Base-by-base conservation (phyloP, 2,329 filamentous ascomycete genomes). In the Aulographum hederae region DNA sequence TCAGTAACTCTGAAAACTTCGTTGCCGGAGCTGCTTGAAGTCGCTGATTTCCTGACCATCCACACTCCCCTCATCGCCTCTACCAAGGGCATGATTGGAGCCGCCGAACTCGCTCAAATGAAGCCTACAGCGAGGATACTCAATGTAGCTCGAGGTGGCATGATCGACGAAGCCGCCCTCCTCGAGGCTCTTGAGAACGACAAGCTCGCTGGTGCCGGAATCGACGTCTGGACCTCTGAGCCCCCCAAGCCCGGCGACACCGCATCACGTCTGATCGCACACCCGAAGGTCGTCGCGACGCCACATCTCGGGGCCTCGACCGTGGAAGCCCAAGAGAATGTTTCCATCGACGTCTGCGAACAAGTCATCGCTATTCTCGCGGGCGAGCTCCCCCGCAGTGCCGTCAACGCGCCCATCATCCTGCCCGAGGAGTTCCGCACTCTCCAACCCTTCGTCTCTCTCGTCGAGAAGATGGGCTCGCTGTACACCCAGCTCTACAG, bases 321-420 rank as follows among this genome's bases (percentile, higher is more conserved):
- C 0, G 65, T 78, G 20, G 80, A 89, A 60, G 80, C 80, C 0
- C 79, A 89, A 49, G 78, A 86, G 45, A 85, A 84, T 38, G 79
- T 85, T 3, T 79, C 75, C 2, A 67, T 85, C 38, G 80, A 86
- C 42, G 80, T 86, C 6, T 86, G 79, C 50, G 73, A 75, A 20
- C 79, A 89, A 52, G 77, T 85, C 10, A 62, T 78, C 0, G 67
- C 74, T 35, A 80, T 86, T 26, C 58, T 89, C 2, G 60, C 63
- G 0, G 79, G 79, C 3, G 74, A 76, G 1, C 60, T 85, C 2
- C 79, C 80, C 0, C 78, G 77, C 1, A 71, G 67, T 14, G 78
- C 79, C 4, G 79, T 86, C 46, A 86, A 89, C 40, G 79, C 78
- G 0, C 79, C 80, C 4, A 65, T 86, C 33, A 86, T 86, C 38